Base-by-base conservation (phyloP, 192 early-diverging fungal genomes). In the Coemansia sp. region DNA sequence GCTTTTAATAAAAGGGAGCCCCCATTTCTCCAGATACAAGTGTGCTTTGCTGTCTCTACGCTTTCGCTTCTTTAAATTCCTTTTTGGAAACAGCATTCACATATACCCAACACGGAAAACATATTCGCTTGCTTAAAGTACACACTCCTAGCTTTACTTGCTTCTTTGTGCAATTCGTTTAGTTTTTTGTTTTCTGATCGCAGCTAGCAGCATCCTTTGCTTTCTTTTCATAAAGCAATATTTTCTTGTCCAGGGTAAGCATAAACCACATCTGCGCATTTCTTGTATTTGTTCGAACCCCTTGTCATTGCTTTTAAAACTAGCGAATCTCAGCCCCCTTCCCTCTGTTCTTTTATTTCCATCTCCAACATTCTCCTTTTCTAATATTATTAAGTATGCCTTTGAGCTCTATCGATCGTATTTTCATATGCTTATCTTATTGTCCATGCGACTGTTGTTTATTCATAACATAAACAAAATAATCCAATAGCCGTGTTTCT, bases 21-120 rank as follows among this genome's bases (percentile, higher is more conserved):
- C 57, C 39, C 57, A 40, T 41, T 59, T 59, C 57, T 59, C 57
- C 57, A 18, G 57, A 41, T 22, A 41, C 5, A 41, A 12, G 8
- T 59, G 39, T 4, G 57, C 37, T 41, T 59, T 59, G 57, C 11
- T 37, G 13, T 41, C 21, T 11, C 55, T 16, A 26, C 26, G 36
- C 26, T 59, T 59, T n/a, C 57, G 39, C 57, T 40, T 59, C 57
- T 41, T 59, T 59, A 59, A 8, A 59, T 26, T 59, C 15, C 16
- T 40, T 19, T 8, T 54, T 54, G 6, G 22, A 54, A 13, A 54
- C 51, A 54, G 8, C 51, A 15, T 9, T 11, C 15, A 54, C 21
- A 7, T 15, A 54, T 12, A 22, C 22, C 9, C 22, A 26, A 54
- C 51, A 54, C 12, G 26, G 32, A 54, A 21, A 15, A 3, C 26